These are phyloP conservation scores for Iberis amara DNA, from an alignment of 441 rosid species.

Conservation along the genomic window DNA sequence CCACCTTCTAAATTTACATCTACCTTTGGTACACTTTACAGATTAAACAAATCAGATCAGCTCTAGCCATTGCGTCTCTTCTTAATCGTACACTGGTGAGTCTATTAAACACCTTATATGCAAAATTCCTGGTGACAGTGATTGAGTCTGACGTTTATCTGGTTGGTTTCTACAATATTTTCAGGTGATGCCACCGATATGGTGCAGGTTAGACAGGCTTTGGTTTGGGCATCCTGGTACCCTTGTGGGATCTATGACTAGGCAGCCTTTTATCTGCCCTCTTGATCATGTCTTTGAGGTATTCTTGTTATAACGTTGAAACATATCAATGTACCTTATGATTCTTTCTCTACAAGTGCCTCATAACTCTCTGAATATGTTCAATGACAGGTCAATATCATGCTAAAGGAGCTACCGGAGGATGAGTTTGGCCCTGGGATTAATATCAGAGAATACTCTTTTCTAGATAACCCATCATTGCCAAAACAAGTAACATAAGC, in stretches of 20 bases:
- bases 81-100: constrained; percentile 91
- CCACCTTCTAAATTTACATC: constrained; percentile 27
- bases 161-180: constrained; percentile 17
- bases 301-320: constrained; percentile 23
- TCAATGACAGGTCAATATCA: constrained; percentile 63
- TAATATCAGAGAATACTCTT: constrained; percentile 76
- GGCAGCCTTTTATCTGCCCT: constrained; percentile 96
- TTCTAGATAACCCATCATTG: constrained; percentile 67
- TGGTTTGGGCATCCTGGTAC: constrained; percentile 98
- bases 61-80: constrained; percentile 80
- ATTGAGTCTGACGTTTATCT: constrained; percentile 10
- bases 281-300: constrained; percentile 98
- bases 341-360: constrained; percentile 20
- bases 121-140: neutral
- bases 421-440: constrained; percentile 91
- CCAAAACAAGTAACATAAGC: constrained; percentile 58
- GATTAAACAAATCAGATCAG: constrained; percentile 90
- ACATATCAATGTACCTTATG: constrained; percentile 10
- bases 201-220: constrained; percentile 98
- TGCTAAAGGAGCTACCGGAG: constrained; percentile 57
- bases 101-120: constrained; percentile 15
- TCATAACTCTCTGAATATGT: constrained; percentile 18
- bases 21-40: constrained; percentile 33
- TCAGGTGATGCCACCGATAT: constrained; percentile 93
- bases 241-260: constrained; percentile 69